Evolutionary conservation across 148 eudicot species (phyloP), one percentile per base, ranked within the genome.

Genomic region (Polygonum maritimum): DNA sequence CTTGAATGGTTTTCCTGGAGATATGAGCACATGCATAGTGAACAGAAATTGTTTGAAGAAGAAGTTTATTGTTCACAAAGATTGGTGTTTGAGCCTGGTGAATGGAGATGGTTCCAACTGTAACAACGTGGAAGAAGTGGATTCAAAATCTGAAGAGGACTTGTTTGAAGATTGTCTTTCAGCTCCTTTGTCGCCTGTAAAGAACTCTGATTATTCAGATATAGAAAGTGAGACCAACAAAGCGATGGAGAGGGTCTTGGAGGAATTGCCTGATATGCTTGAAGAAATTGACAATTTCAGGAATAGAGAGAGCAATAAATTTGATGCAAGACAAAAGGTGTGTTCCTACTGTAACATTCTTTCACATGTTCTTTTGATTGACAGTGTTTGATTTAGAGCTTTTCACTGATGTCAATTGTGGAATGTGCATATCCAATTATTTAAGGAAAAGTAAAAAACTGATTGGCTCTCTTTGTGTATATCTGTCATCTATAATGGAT

Each of bases 31-130:
- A 39, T 14, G 47, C 36, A 49, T 14, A 44, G 47, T 44, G 47
- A 44, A 77, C 41, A 77, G 85, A 76, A 81, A 84, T 77, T 71
- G 77, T 75, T 74, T 65, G 35, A 79, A n/a, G 26, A 77, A 70
- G 71, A 58, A 47, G 45, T 51, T 74, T 45, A 41, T 18, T n/a
- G 69, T 79, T 31, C 73, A 79, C 45, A 79, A 49, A 76, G 78
- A 67, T 14, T 76, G 83, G 86, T 73, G 78, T 51, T 70, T 77
- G 75, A 80, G 45, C 47, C 63, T 41, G 31, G 45, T 35, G 40
- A 69, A 69, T 69, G 41, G 19, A 12, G 15, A 0, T 18, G 22
- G 63, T 57, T 57, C 33, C 11, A 4, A 57, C 63, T 57, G 63
- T 21, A 22, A 57, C 7, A 57, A 12, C 63, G 22, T 21, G 9